Evolutionary conservation across 306 rosid species (phyloP).

Genomic region (Cucurbita maxima): DNA sequence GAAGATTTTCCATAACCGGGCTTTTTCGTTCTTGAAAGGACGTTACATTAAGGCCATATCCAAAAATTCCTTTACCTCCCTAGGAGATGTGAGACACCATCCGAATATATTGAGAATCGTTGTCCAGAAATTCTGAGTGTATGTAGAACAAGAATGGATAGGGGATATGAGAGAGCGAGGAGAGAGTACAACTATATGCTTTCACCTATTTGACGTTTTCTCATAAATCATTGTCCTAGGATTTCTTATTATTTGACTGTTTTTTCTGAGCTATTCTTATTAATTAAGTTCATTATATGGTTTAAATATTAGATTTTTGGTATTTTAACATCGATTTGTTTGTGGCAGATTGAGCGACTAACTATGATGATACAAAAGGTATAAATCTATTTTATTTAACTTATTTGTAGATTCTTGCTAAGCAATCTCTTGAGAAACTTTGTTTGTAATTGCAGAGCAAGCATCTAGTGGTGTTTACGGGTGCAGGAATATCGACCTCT

Average conservation of each 20-base stretch:
- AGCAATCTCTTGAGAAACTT: constrained; percentile 7
- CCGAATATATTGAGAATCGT: no score
- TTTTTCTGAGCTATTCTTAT: background rate
- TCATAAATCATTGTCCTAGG: background rate
- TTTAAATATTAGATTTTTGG: constrained; percentile 7
- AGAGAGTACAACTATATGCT: background rate
- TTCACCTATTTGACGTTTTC: background rate
- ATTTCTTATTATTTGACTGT: background rate
- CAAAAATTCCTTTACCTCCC: no score
- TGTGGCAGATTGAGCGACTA: constrained; percentile 60
- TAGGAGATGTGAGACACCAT: no score
- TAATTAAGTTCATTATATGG: background rate
- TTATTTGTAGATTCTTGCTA: constrained; percentile 4
- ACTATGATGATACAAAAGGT: constrained; percentile 66
- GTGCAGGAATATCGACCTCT: constrained; percentile 96
- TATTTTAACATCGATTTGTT: background rate
- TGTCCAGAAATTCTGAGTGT: no score
- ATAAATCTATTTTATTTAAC: constrained; percentile 11
- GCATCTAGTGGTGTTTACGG: constrained; percentile 97
- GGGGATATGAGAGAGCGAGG: background rate
- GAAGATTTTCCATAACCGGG: no score
- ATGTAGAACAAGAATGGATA: background rate
- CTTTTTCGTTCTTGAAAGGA: no score
- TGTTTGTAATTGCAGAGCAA: constrained; percentile 63
- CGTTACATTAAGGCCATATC: no score